phyloP scores from a whole-genome alignment of 257 asterid species.

The Plantago ovata region DNA sequence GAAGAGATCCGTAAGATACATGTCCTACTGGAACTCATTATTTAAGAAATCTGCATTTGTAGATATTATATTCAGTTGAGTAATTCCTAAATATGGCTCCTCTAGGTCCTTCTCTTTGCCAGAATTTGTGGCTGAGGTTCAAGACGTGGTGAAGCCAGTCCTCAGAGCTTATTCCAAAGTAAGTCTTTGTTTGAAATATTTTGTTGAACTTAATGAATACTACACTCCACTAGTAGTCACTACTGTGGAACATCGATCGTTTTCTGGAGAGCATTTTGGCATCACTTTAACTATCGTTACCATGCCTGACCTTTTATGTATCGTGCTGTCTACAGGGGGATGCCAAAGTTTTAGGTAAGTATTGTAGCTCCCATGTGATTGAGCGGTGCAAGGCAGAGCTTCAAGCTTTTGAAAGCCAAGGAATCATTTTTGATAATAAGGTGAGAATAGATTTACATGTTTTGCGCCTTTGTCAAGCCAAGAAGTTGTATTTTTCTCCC shows the following conservation, averaged over 20 bases:
- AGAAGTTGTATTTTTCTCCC: neutral
- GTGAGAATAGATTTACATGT: constrained; percentile 30
- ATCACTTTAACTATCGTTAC: constrained; percentile 3
- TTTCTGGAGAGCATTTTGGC: neutral
- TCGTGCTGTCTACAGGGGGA: constrained; percentile 51
- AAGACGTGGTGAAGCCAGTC: constrained; percentile 87
- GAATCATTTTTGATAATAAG: constrained; percentile 76
- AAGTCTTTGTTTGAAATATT: constrained; percentile 23
- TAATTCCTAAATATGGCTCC: constrained; percentile 16
- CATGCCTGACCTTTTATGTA: constrained; percentile 12
- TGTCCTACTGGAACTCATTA: constrained; percentile 5
- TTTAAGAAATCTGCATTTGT: neutral
- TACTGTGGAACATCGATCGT: neutral
- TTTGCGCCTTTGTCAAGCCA: neutral
- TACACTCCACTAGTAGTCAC: too few relatives aligned
- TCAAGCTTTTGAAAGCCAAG: constrained; percentile 68
- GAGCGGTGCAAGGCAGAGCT: constrained; percentile 95
- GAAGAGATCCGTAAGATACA: constrained; percentile 81
- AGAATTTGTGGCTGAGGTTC: constrained; percentile 93
- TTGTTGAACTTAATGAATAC: too few relatives aligned
- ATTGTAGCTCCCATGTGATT: constrained; percentile 72
- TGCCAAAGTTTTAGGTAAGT: constrained; percentile 54
- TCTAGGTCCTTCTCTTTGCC: constrained; percentile 83
- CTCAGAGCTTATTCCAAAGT: constrained; percentile 85
- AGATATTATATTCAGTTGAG: neutral